phyloP scores from a whole-genome alignment of 306 rosid species.

The Vigna unguiculata region DNA sequence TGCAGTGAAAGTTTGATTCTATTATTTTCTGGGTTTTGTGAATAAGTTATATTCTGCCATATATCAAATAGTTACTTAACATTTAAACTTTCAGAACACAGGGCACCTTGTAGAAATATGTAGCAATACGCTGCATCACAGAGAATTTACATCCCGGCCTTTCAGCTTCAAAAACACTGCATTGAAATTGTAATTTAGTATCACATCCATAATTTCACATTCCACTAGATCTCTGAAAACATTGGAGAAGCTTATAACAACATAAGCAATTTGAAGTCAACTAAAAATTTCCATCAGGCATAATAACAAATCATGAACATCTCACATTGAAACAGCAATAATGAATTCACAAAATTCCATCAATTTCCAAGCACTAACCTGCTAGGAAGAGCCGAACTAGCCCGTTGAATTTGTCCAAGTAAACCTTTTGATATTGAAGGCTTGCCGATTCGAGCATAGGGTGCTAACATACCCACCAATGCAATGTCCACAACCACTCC shows the following conservation, averaged over 20 bases:
- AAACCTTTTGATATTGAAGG: slow-evolving; percentile 73
- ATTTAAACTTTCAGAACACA: slow-evolving; percentile 17
- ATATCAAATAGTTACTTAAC: slow-evolving; percentile 20
- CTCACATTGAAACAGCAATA: neutral
- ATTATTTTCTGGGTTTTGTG: slow-evolving; percentile 2
- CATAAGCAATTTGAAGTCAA: neutral
- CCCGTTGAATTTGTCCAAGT: slow-evolving; percentile 77
- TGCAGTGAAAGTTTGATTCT: slow-evolving; percentile 22
- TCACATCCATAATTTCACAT: slow-evolving; percentile 30
- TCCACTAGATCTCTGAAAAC: slow-evolving; percentile 33
- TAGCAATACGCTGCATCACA: slow-evolving; percentile 70
- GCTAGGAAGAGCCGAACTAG: slow-evolving; percentile 88
- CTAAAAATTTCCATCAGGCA: slow-evolving; percentile 26
- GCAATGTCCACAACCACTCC: slow-evolving; percentile 91
- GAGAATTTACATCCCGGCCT: slow-evolving; percentile 91
- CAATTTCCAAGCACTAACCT: slow-evolving; percentile 57
- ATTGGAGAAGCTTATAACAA: slow-evolving; percentile 1
- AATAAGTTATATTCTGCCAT: slow-evolving; percentile 24
- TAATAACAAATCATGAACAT: neutral
- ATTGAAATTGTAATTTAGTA: slow-evolving; percentile 42
- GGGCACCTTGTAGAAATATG: slow-evolving; percentile 82
- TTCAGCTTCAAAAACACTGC: slow-evolving; percentile 96
- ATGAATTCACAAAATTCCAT: slow-evolving; percentile 12
- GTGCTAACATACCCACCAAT: slow-evolving; percentile 88
- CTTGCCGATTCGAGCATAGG: slow-evolving; percentile 86